These are phyloP conservation scores for Beauveria sp. DNA, from an alignment of 2,329 filamentous ascomycete species.

Conservation along the genomic window DNA sequence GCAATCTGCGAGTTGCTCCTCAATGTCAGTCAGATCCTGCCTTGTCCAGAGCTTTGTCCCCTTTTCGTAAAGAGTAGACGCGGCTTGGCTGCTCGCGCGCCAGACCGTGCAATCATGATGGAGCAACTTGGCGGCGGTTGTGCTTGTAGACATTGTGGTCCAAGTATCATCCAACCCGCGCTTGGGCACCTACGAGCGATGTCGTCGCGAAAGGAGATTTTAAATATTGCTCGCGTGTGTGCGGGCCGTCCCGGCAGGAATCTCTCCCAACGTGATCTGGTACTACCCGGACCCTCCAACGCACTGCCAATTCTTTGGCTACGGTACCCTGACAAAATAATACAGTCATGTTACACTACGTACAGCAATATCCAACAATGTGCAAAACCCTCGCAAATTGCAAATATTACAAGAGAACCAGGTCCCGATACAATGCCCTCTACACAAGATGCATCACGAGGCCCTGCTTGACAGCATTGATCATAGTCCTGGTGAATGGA, in stretches of 20 bases:
- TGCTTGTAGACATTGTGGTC: too few relatives aligned
- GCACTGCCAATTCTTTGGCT: too few relatives aligned
- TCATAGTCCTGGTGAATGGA: neutral
- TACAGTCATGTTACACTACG: too few relatives aligned
- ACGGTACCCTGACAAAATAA: too few relatives aligned
- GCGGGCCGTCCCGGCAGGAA: too few relatives aligned
- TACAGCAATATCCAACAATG: too few relatives aligned
- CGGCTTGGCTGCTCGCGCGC: constrained; percentile 3
- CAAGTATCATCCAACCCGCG: neutral
- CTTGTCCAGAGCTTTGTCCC: constrained; percentile 6
- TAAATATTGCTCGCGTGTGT: too few relatives aligned
- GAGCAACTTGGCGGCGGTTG: neutral
- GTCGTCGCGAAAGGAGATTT: neutral
- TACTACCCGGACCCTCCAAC: too few relatives aligned
- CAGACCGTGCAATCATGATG: constrained; percentile 8
- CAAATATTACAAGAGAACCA: too few relatives aligned
- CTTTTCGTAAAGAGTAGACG: neutral
- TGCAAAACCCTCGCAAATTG: too few relatives aligned
- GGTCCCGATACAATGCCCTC: neutral
- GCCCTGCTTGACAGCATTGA: neutral
- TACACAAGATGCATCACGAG: neutral
- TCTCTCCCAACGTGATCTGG: too few relatives aligned
- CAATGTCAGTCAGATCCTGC: neutral
- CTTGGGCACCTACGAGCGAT: neutral
- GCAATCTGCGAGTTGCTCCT: neutral